Evolutionary conservation across 2,329 filamentous ascomycete genomes (phyloP), one percentile per base, ranked within the genome.

Genomic region (Fusarium anguioides): DNA sequence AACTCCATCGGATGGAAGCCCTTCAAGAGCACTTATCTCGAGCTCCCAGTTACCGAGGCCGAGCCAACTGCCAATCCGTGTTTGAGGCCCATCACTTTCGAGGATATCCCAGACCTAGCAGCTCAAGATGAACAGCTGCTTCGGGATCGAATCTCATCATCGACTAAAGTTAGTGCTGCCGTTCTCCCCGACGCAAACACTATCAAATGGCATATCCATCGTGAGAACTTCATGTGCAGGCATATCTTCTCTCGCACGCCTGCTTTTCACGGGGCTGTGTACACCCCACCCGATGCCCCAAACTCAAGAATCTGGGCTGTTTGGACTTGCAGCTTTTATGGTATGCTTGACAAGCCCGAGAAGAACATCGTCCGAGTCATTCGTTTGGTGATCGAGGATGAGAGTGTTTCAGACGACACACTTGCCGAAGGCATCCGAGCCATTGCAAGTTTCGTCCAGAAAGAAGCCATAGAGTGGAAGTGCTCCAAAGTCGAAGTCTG

Each of bases 141-240:
- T 53, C 84, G 85, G 12, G 75, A 77, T 14, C 81, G 81, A 11
- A 80, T 93, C n/a, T 68, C 78, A 20, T 69, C 70, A 20, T 55
- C 72, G 3, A 58, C 71, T 71, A 72, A 72, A 74, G 72, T 70
- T 72, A 75, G 73, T 72, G 74, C 75, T 11, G 76, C 75, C 17
- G 48, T 81, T 11, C 45, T 78, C 1, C 78, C 78, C 0, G 74
- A 77, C 31, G 41, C 73, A 5, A 71, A 72, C n/a, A 74, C 73
- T 8, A 58, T 77, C 4, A 64, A 70, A 85, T 96, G 37, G 91
- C 92, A 37, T 80, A 94, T 64, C 70, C 88, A 45, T 90, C 88
- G 95, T 46, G 93, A 97, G 78, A 89, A 94, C 47, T 96, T 91
- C 76, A 89, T 95, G 73, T 86, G 86, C 7, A 83, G 84, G 53